Conservation (phyloP, 345 rosid species). For the Populus tremula region DNA sequence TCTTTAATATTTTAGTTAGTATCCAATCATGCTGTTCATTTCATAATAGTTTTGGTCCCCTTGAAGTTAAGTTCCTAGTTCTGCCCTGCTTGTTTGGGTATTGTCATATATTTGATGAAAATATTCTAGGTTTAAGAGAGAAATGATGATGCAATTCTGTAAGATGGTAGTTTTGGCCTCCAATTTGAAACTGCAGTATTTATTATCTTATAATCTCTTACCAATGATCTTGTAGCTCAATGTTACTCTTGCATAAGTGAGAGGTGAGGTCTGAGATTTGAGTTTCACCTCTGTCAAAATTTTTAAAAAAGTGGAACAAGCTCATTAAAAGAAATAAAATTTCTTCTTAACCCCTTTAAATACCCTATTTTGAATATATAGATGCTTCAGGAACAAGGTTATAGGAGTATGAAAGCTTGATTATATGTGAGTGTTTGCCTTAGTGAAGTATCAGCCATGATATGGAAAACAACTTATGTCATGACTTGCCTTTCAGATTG, state of each 20-base stretch:
- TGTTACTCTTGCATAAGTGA: neutral
- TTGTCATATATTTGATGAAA: neutral
- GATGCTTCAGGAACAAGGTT: neutral
- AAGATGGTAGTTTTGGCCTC: neutral
- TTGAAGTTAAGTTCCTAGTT: neutral
- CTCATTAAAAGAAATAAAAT: neutral
- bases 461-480: neutral
- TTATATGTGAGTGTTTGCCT: neutral
- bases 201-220: neutral
- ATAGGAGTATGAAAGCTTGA: neutral
- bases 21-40: neutral
- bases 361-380: neutral
- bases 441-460: neutral
- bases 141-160: neutral
- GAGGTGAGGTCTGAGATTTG: neutral
- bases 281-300: neutral
- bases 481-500: neutral
- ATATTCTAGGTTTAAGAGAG: neutral
- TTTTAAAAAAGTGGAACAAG: neutral
- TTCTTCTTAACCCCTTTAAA: neutral
- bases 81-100: neutral
- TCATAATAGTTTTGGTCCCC: neutral
- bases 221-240: neutral
- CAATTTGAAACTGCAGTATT: neutral
- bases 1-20: neutral